Evolutionary conservation across 768 basidiomycete genomes (phyloP).

Genomic region (Myochromella boudieri): DNA sequence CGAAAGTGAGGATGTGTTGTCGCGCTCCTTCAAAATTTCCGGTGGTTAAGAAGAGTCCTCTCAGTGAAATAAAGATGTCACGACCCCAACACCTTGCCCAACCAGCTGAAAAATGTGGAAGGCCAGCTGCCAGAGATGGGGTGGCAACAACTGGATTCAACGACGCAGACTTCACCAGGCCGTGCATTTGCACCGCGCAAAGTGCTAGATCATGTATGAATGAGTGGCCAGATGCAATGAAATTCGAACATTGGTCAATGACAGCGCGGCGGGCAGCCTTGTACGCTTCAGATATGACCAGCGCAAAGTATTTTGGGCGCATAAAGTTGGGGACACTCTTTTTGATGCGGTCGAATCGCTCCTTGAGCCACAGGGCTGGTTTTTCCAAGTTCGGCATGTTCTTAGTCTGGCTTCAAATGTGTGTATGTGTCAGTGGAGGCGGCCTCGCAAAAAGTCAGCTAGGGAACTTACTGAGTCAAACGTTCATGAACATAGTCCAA

Average conservation of each 20-base stretch:
- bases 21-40: slow-evolving; percentile 85
- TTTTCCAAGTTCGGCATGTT: slow-evolving; percentile 65
- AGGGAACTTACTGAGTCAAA: slow-evolving; percentile 61
- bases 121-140: slow-evolving; percentile 89
- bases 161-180: slow-evolving; percentile 87
- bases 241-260: slow-evolving; percentile 87
- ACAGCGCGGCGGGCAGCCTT: slow-evolving; percentile 84
- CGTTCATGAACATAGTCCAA: slow-evolving; percentile 82
- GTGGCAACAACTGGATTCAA: slow-evolving; percentile 69
- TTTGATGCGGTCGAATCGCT: slow-evolving; percentile 84
- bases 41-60: slow-evolving; percentile 91
- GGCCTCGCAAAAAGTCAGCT: background rate
- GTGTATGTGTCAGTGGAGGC: slow-evolving; percentile 9
- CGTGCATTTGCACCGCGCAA: slow-evolving; percentile 87
- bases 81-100: slow-evolving; percentile 99
- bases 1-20: slow-evolving; percentile 90
- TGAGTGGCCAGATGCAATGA: slow-evolving; percentile 78
- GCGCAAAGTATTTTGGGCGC: slow-evolving; percentile 94
- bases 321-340: slow-evolving; percentile 77
- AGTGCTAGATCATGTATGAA: slow-evolving; percentile 92
- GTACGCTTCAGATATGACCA: slow-evolving; percentile 88
- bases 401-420: slow-evolving; percentile 48
- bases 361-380: slow-evolving; percentile 82
- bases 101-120: slow-evolving; percentile 89
- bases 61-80: slow-evolving; percentile 89